phyloP scores from a whole-genome alignment of 2,329 filamentous ascomycete genomes.

The Ophiognomonia clavigignenti-juglandacearum region DNA sequence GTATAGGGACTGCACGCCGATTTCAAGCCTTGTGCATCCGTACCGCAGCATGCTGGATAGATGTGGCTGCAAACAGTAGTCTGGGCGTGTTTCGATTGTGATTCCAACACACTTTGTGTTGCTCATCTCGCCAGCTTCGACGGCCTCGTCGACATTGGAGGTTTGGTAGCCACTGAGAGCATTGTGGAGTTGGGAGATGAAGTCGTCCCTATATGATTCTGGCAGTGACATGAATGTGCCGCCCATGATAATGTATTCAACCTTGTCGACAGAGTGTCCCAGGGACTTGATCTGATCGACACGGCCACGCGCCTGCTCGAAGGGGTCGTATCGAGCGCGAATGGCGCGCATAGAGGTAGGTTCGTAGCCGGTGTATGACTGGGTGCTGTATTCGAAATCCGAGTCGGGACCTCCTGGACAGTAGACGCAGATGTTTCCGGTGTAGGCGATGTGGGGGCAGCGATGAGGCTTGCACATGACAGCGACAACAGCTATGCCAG shows the following conservation, averaged over 20 bases:
- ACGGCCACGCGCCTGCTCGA: slow-evolving; percentile 91
- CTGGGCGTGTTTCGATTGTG: slow-evolving; percentile 94
- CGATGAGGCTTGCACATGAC: slow-evolving; percentile 99
- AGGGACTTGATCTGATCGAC: slow-evolving; percentile 96
- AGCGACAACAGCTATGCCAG: slow-evolving; percentile 94
- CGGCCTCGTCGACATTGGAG: slow-evolving; percentile 89
- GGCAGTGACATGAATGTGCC: slow-evolving; percentile 98
- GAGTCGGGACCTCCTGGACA: slow-evolving; percentile 96
- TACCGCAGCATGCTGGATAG: slow-evolving; percentile 96
- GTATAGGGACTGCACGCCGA: slow-evolving; percentile 94
- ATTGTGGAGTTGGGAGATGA: slow-evolving; percentile 95
- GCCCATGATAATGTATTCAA: slow-evolving; percentile 99
- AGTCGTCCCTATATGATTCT: slow-evolving; percentile 83
- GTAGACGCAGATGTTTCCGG: slow-evolving; percentile 98
- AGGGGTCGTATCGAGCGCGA: slow-evolving; percentile 92
- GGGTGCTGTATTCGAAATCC: slow-evolving; percentile 98
- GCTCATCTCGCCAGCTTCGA: slow-evolving; percentile 91
- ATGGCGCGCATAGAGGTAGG: slow-evolving; percentile 98
- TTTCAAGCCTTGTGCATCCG: slow-evolving; percentile 88
- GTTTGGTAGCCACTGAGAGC: slow-evolving; percentile 95
- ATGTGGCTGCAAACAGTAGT: slow-evolving; percentile 96
- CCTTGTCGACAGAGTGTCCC: slow-evolving; percentile 96
- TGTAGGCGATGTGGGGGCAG: slow-evolving; percentile 97
- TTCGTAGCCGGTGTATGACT: slow-evolving; percentile 98
- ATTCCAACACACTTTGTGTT: slow-evolving; percentile 98